These are phyloP conservation scores for Cladosporium sp. DNA, from an alignment of 2,329 filamentous ascomycete species.

Conservation along the genomic window DNA sequence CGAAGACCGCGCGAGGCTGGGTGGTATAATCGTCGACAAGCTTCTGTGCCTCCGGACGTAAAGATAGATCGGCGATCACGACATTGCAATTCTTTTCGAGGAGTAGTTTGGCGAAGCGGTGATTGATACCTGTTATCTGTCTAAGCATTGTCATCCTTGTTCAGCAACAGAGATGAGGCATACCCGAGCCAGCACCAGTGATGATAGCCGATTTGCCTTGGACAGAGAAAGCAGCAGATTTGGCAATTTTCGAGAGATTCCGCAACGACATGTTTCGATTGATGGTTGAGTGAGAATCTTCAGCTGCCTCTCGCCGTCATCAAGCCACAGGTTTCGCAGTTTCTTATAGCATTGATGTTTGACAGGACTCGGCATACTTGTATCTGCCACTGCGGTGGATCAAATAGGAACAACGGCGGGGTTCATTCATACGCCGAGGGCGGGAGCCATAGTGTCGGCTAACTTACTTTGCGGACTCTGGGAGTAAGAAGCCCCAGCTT, in stretches of 20 bases:
- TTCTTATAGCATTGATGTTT: background rate
- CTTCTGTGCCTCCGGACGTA: slow-evolving; percentile 45
- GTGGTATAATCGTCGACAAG: slow-evolving; percentile 35
- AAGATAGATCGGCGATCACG: slow-evolving; percentile 44
- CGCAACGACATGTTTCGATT: background rate
- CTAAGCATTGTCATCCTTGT: background rate
- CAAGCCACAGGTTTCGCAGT: background rate
- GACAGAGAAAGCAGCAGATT: slow-evolving; percentile 30
- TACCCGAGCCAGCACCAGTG: slow-evolving; percentile 43
- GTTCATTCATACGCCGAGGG: background rate
- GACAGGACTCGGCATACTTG: slow-evolving; percentile 1
- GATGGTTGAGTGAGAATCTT: background rate
- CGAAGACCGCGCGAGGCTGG: slow-evolving; percentile 38
- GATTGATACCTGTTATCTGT: slow-evolving; percentile 41
- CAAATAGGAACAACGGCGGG: background rate
- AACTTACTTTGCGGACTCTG: background rate
- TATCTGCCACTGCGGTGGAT: background rate
- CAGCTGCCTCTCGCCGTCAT: background rate
- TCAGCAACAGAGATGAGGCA: background rate
- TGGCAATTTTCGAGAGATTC: background rate
- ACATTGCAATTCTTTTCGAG: slow-evolving; percentile 45
- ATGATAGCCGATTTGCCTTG: slow-evolving; percentile 39
- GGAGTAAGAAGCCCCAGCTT: background rate
- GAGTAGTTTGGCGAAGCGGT: slow-evolving; percentile 43
- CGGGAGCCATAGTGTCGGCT: background rate